These are phyloP conservation scores for Henckelia pumila DNA, from an alignment of 257 asterid genomes.

Conservation along the genomic window DNA sequence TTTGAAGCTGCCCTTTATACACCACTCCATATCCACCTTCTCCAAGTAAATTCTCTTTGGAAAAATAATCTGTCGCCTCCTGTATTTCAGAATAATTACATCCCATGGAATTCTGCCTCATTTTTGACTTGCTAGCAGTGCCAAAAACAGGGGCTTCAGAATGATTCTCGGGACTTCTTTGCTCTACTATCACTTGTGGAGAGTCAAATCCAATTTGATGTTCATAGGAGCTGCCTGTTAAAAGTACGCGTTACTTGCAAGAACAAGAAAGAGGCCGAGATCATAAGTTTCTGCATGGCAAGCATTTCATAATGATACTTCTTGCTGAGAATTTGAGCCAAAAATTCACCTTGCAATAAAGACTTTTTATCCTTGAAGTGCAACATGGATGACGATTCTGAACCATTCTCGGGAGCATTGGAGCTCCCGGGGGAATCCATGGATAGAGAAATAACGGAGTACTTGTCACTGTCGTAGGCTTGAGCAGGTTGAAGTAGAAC, in stretches of 20 bases:
- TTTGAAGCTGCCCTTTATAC: slow-evolving; percentile 57
- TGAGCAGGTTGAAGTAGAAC: slow-evolving; percentile 36
- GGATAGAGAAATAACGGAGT: slow-evolving; percentile 31
- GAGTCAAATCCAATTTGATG: slow-evolving; percentile 12
- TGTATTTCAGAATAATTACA: neutral
- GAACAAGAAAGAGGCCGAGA: neutral
- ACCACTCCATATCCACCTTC: slow-evolving; percentile 63
- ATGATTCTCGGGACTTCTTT: neutral
- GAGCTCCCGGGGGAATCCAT: slow-evolving; percentile 40
- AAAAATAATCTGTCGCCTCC: slow-evolving; percentile 32
- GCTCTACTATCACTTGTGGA: slow-evolving; percentile 8
- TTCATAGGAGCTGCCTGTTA: slow-evolving; percentile 6
- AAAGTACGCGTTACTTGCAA: neutral
- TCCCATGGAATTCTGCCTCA: neutral
- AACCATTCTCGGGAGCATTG: slow-evolving; percentile 32
- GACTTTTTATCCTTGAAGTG: slow-evolving; percentile 34
- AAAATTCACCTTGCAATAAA: slow-evolving; percentile 33
- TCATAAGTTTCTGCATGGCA: neutral
- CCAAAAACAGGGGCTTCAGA: neutral
- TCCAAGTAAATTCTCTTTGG: slow-evolving; percentile 58
- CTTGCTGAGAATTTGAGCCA: slow-evolving; percentile 20
- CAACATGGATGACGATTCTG: slow-evolving; percentile 12
- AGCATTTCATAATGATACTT: neutral
- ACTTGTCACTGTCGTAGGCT: slow-evolving; percentile 26
- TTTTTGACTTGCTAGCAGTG: neutral